Base-by-base conservation (phyloP, 768 basidiomycete genomes). In the Mycena crocata region DNA sequence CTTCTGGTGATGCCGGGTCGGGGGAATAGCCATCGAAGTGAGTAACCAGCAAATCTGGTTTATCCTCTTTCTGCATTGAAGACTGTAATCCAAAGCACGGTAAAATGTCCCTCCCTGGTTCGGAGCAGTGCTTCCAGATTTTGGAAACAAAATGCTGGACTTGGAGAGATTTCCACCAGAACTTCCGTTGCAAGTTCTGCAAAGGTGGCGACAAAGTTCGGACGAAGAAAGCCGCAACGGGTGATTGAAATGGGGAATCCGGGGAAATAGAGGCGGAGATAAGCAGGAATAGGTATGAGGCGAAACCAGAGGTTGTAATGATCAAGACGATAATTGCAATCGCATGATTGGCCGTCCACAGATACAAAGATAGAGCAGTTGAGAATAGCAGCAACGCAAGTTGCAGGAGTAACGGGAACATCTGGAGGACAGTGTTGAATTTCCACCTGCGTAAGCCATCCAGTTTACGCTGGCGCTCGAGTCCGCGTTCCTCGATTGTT, bases 391-490 rank as follows among this genome's bases (percentile, higher is more conserved):
- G 30, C 23, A 56, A 17, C 5, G 13, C 55, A 21, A 56, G 40
- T 24, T 56, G 55, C 55, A 56, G 19, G 7, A 56, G 55, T 6
- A 56, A 28, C 7, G 55, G 37, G 15, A 39, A 56, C 55, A 56
- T 39, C 32, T 56, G 55, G 37, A 56, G 3, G 30, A 56, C 23
- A 23, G 21, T 28, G 37, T 56, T 24, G 23, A 56, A 56, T 56
- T 56, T 56, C 55, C 55, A 56, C 28, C 28, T 37, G 15, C 9
- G 34, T 6, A 56, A 13, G 6, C 55, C 37, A 21, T 56, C 55
- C 13, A 28, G 15, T 40, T 56, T 56, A 10, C 24, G 37, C 28
- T 56, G 55, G 9, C 55, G 26, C 13, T 56, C 40, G 8, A 56
- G 14, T 3, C 55, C 55, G 19, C 55, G 37, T 12, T 40, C 55